Evolutionary conservation across 495 filamentous ascomycete genomes (phyloP), one percentile per base, ranked within the genome.

Genomic region (Daldinia caldariorum): DNA sequence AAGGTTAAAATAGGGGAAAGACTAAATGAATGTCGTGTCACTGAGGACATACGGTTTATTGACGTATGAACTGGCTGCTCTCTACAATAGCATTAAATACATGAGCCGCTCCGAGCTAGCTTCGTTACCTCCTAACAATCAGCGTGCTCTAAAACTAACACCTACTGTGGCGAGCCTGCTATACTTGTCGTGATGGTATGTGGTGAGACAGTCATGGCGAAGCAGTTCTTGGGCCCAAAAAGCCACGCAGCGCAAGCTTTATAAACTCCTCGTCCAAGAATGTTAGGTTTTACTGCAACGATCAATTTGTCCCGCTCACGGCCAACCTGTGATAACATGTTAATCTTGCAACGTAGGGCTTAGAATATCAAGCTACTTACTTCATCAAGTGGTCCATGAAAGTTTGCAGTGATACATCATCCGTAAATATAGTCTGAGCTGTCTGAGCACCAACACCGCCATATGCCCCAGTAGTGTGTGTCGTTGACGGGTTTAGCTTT

Each of bases 331-430:
- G 6, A 51, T n/a, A 47, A 22, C 4, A 43, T 51, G 57, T 77
- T 38, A 72, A 64, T 61, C 49, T 63, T 14, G 20, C 4, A 41
- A 41, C 39, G 0, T 18, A 8, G 4, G 0, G 18, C 32, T 49
- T 3, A 14, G n/a, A 22, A 63, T 59, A 76, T 70, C 69, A 66
- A 59, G 74, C 63, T 34, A 84, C 91, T 83, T 80, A 94, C 93
- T 99, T 99, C 96, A 99, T 99, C 77, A 99, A 82, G 83, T 97
- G 92, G 70, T 99, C 96, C 95, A 98, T 99, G 77, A 99, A 99
- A 6, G 94, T 98, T 80, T 98, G 95, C 76, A 99, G 82, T 22
- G 93, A 97, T 58, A 99, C 96, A 80, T 99, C 96, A 74, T 99
- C 96, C 2, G 96, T 99, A 81, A 99, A 99, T 71, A 99, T 98